Conservation (phyloP, 306 rosid species). For the Medicago lupulina region DNA sequence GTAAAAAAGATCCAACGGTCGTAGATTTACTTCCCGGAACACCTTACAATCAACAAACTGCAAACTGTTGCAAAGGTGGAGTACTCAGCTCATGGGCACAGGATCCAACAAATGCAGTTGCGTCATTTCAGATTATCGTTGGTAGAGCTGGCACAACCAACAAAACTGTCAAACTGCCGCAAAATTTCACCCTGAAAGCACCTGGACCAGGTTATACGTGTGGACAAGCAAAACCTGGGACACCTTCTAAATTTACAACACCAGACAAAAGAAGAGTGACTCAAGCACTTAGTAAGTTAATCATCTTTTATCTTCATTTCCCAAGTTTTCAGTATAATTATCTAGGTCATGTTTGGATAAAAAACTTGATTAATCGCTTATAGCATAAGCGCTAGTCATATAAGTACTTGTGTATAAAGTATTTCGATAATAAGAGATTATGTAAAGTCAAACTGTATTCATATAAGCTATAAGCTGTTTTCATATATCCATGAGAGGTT, state of each 20-base stretch:
- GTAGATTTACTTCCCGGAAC: conserved; percentile 87
- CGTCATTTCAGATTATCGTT: conserved; percentile 83
- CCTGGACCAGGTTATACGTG: conserved; percentile 97
- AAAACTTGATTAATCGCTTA: background rate
- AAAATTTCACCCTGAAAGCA: conserved; percentile 72
- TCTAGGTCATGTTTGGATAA: background rate
- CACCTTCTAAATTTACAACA: conserved; percentile 57
- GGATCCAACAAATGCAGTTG: conserved; percentile 64
- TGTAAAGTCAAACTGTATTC: too few species aligned
- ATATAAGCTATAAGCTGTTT: too few species aligned
- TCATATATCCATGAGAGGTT: too few species aligned
- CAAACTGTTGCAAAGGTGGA: conserved; percentile 95
- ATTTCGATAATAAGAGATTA: background rate
- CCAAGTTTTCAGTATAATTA: conserved; percentile 15
- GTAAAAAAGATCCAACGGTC: conserved; percentile 68
- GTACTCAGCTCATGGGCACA: conserved; percentile 81
- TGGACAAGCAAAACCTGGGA: conserved; percentile 61
- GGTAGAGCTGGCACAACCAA: conserved; percentile 76
- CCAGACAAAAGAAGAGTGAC: conserved; percentile 81
- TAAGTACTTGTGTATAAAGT: background rate
- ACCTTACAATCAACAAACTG: conserved; percentile 76
- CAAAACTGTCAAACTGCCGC: conserved; percentile 66
- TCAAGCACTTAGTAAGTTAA: conserved; percentile 82
- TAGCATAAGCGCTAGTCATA: background rate
- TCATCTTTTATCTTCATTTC: background rate